phyloP scores from a whole-genome alignment of 1,284 basidiomycete species.

The Apiotrichum montevideense region DNA sequence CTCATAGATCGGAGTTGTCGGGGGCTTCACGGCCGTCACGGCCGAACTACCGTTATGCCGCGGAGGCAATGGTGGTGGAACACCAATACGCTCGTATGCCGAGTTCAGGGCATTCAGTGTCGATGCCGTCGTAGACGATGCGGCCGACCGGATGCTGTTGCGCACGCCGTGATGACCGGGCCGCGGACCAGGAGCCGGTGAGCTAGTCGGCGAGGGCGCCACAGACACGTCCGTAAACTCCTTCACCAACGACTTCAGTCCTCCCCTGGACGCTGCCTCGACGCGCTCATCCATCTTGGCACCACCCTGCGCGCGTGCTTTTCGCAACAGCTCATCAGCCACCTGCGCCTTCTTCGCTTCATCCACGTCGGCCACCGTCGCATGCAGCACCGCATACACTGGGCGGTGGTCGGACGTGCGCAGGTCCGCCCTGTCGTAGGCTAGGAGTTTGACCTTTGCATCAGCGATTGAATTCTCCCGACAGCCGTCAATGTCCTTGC shows the following conservation, averaged over 20 bases:
- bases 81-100: constrained; percentile 10
- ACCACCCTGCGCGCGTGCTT: constrained; percentile 5
- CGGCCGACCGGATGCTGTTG: neutral
- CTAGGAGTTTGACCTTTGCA: constrained; percentile 23
- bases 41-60: constrained; percentile 5
- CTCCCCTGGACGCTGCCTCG: constrained; percentile 17
- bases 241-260: constrained; percentile 20
- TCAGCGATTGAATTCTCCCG: constrained; percentile 30
- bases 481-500: too few species aligned
- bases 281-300: constrained; percentile 11
- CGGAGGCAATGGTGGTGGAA: constrained; percentile 16
- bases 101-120: constrained; percentile 2
- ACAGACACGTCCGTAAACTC: constrained; percentile 15
- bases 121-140: neutral
- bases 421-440: constrained; percentile 64
- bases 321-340: constrained; percentile 2
- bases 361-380: constrained; percentile 73
- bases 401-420: constrained; percentile 90
- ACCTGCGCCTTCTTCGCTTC: constrained; percentile 58
- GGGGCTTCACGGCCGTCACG: neutral
- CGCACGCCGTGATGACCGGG: neutral
- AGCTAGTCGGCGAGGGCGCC: neutral
- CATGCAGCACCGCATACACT: constrained; percentile 78
- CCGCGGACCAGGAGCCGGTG: neutral
- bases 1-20: constrained; percentile 5